phyloP scores from a whole-genome alignment of 75 land plant species.

The Chamaecyparis obtusa region DNA sequence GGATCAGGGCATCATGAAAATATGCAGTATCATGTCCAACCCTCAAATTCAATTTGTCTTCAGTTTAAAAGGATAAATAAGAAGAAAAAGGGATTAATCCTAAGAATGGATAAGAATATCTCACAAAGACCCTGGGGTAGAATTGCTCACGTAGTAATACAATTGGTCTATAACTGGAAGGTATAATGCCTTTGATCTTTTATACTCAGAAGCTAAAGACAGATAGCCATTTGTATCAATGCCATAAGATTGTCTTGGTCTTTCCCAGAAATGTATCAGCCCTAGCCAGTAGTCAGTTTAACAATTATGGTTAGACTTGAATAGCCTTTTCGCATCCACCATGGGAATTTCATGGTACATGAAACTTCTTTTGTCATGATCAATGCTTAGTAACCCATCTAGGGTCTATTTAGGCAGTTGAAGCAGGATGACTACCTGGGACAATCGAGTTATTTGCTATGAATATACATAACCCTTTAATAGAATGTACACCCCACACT shows the following conservation, averaged over 20 bases:
- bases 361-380: background rate
- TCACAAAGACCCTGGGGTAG: background rate
- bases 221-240: background rate
- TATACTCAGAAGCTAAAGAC: background rate
- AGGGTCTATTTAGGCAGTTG: no score
- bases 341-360: background rate
- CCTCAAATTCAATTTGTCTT: background rate
- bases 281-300: background rate
- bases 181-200: background rate
- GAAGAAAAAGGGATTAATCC: background rate
- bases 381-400: no score
- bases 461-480: no score
- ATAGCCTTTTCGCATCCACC: background rate
- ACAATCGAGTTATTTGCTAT: no score
- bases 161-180: no score
- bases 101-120: background rate
- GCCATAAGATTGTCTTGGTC: background rate
- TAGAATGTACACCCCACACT: no score
- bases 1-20: background rate
- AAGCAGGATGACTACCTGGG: no score
- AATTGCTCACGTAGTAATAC: background rate
- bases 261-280: background rate
- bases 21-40: background rate
- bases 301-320: background rate
- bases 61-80: background rate